Base-by-base conservation (phyloP, 176 grass and related monocot genomes). In the Zoysia japonica region DNA sequence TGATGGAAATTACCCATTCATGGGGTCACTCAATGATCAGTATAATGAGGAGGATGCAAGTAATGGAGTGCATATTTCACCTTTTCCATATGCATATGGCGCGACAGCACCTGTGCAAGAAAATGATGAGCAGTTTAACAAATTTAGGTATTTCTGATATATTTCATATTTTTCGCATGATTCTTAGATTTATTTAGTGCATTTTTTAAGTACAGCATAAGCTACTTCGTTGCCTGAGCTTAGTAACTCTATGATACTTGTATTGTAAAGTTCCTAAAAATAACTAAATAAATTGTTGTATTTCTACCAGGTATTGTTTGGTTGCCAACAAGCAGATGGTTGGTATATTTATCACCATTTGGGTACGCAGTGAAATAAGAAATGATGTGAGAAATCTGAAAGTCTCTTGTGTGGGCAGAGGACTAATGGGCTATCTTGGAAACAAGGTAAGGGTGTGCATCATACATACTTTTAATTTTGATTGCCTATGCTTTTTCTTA, bases 311-410 rank as follows among this genome's bases (percentile, higher is more conserved):
- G 85, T 97, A 97, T 68, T 94, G 85, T 87, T 92, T 97, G 78
- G 95, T 97, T 71, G 95, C 95, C 64, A 94, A 89, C 77, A 97
- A 97, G 71, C 89, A 97, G 81, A 97, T 97, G 95, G 95, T 97
- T 43, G 95, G 95, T n/a, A 90, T 97, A 92, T 97, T 90, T 87
- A 92, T 94, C 46, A 94, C 92, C 42, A 70, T 97, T 72, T 97
- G 92, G 92, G 89, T 94, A 57, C 83, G 92, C 43, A 87, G 85
- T 6, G 92, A 97, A 87, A 88, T 97, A 72, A 90, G 89, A 90
- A 68, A 85, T 80, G 92, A 94, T 89, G 84, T 97, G 11, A 92
- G 83, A 79, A 97, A 92, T 74, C 83, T 97, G 55, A 97, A 97
- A 83, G 95, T 97, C 76, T 97, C 95, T 82, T 97, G 95, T 2